phyloP scores from a whole-genome alignment of 1,284 basidiomycete genomes.

The Cutaneotrichosporon cyanovorans region DNA sequence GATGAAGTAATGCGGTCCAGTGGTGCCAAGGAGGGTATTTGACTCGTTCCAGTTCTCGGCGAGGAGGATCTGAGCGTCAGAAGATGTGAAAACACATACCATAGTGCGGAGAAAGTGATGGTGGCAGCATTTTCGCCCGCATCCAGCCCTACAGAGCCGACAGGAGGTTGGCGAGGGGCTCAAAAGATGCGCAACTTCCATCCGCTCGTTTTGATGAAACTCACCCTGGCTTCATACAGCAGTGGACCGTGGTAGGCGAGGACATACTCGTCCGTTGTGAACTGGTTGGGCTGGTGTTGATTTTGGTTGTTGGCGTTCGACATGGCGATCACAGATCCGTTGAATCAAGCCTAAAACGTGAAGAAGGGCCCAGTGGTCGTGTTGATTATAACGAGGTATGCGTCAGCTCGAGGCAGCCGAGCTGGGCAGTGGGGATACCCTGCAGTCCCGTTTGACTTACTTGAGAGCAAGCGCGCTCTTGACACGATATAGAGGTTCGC shows the following conservation, averaged over 20 bases:
- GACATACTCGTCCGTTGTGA: slow-evolving; percentile 62
- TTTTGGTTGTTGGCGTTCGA: slow-evolving; percentile 7
- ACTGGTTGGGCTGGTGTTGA: slow-evolving; percentile 29
- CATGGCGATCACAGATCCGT: slow-evolving; percentile 8
- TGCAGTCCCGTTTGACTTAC: too few species aligned
- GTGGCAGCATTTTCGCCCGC: slow-evolving; percentile 16
- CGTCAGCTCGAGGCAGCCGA: too few species aligned
- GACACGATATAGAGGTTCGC: too few species aligned
- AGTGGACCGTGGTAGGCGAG: slow-evolving; percentile 91
- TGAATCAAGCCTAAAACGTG: too few species aligned
- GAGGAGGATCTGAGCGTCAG: slow-evolving; percentile 58
- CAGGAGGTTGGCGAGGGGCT: slow-evolving; percentile 6
- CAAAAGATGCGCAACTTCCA: slow-evolving; percentile 9
- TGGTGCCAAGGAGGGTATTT: slow-evolving; percentile 57
- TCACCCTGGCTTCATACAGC: slow-evolving; percentile 84
- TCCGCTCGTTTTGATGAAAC: slow-evolving; percentile 20
- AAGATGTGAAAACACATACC: background rate
- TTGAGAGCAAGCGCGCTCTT: too few species aligned
- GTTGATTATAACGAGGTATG: too few species aligned
- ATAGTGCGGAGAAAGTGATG: background rate
- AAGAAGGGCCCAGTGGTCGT: too few species aligned
- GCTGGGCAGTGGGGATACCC: too few species aligned
- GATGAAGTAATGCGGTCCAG: slow-evolving; percentile 83
- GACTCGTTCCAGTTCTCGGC: slow-evolving; percentile 65
- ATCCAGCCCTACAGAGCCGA: slow-evolving; percentile 1